Percentiles rank a stretch among this genome's conserved stretches.
These are phyloP conservation scores for Erodium texanum DNA, from an alignment of 441 rosid species.

Conservation along the genomic window DNA sequence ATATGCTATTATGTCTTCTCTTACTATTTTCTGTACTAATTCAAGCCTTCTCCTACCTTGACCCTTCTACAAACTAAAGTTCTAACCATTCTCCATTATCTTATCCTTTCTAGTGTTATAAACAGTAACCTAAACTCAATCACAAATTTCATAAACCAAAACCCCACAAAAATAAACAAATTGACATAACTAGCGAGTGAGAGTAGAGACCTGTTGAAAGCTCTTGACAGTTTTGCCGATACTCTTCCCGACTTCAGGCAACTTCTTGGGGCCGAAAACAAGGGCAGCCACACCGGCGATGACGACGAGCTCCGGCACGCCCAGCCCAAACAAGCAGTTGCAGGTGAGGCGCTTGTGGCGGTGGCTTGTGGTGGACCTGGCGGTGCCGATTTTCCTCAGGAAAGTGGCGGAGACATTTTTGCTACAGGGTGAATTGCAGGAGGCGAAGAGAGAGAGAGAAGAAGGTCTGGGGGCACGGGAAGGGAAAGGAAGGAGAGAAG, in stretches of 20 bases:
- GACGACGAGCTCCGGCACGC: slow-evolving; percentile 93
- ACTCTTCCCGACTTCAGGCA: slow-evolving; percentile 94
- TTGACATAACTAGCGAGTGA: neutral
- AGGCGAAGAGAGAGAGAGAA: slow-evolving; percentile 24
- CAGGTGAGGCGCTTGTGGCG: slow-evolving; percentile 45
- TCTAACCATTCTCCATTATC: no score
- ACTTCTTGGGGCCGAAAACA: slow-evolving; percentile 88
- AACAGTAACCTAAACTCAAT: no score
- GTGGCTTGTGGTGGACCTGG: slow-evolving; percentile 26
- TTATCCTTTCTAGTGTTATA: no score
- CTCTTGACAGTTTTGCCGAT: slow-evolving; percentile 92
- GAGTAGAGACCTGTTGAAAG: slow-evolving; percentile 68
- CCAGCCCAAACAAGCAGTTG: slow-evolving; percentile 83
- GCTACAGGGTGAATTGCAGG: slow-evolving; percentile 7
- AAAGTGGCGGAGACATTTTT: slow-evolving; percentile 12
- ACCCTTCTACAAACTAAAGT: no score
- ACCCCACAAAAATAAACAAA: no score
- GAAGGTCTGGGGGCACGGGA: slow-evolving; percentile 13
- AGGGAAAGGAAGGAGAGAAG: slow-evolving; percentile 26
- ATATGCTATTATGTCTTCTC: no score
- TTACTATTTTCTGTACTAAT: no score
- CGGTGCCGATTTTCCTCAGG: slow-evolving; percentile 24
- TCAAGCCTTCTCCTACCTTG: no score
- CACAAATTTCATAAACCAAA: no score
- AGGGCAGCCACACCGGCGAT: slow-evolving; percentile 93